Conservation (phyloP, 352 stramenopile species). For the Phytopythium kandeliae region DNA sequence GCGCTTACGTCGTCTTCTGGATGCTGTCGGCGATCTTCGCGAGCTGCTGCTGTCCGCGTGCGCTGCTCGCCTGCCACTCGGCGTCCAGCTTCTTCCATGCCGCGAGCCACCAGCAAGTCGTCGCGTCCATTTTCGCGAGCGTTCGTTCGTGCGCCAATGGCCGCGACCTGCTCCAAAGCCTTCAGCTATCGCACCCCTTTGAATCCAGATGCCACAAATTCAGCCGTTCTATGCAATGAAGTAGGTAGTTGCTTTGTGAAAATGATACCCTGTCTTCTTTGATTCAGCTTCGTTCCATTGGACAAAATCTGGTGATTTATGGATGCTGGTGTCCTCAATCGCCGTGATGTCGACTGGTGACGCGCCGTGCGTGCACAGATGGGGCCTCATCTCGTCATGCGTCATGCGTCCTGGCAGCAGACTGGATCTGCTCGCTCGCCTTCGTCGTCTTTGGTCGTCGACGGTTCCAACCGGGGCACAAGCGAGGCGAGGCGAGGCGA, state of each 20-base stretch:
- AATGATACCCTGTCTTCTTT: too few relatives aligned
- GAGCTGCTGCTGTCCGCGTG: slow-evolving; percentile 53
- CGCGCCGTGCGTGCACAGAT: slow-evolving; percentile 4
- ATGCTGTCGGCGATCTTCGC: slow-evolving; percentile 59
- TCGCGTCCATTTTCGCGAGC: neutral
- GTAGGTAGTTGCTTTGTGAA: too few relatives aligned
- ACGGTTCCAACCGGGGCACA: slow-evolving; percentile 4
- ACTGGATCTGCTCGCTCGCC: neutral
- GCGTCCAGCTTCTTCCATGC: slow-evolving; percentile 55
- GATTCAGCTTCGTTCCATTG: too few relatives aligned
- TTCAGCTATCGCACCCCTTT: too few relatives aligned
- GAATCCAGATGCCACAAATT: too few relatives aligned
- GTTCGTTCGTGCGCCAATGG: too few relatives aligned
- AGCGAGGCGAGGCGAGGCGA: too few relatives aligned
- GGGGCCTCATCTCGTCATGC: slow-evolving; percentile 4
- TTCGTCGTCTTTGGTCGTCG: neutral
- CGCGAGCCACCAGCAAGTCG: slow-evolving; percentile 55
- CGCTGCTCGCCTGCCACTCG: slow-evolving; percentile 50
- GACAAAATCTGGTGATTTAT: too few relatives aligned
- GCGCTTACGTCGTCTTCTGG: slow-evolving; percentile 75
- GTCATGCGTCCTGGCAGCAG: too few relatives aligned
- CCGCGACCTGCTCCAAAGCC: too few relatives aligned
- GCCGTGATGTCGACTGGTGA: neutral
- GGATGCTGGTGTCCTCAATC: slow-evolving; percentile 4
- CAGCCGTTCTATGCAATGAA: neutral